Conservation (phyloP, 495 filamentous ascomycete species). For the Aspergillus egyptiacus region DNA sequence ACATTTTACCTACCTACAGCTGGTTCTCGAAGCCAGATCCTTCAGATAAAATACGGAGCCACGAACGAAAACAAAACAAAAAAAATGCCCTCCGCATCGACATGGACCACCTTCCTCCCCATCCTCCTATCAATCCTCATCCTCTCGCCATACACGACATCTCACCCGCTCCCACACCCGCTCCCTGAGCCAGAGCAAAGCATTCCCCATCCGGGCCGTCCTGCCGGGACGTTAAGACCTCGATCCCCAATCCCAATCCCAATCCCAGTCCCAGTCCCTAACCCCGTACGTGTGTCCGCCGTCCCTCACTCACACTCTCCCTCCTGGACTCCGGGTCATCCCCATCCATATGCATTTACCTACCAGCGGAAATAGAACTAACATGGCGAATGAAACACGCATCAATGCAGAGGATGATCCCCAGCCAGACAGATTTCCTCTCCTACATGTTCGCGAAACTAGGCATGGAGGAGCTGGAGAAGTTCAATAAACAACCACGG, state of each 20-base stretch:
- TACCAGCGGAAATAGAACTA: neutral
- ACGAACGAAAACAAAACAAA: no score
- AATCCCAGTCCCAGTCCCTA: no score
- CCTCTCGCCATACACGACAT: neutral
- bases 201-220: no score
- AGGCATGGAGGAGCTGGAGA: conserved; percentile 17
- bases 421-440: conserved; percentile 21
- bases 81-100: no score
- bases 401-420: conserved; percentile 36
- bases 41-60: no score
- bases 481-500: conserved; percentile 17
- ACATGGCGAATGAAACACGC: no score
- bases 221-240: no score
- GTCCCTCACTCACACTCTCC: no score
- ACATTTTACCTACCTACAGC: no score
- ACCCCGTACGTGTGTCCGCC: neutral
- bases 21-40: no score
- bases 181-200: neutral
- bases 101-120: neutral
- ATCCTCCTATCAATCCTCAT: neutral
- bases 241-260: neutral
- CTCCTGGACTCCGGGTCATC: no score
- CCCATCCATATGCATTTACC: neutral
- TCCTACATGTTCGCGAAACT: conserved; percentile 18
- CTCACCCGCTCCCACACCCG: neutral